Percentiles rank a stretch among this genome's conserved stretches.
phyloP scores from a whole-genome alignment of 1,284 basidiomycete genomes.

The Hypsizygus ulmarius region DNA sequence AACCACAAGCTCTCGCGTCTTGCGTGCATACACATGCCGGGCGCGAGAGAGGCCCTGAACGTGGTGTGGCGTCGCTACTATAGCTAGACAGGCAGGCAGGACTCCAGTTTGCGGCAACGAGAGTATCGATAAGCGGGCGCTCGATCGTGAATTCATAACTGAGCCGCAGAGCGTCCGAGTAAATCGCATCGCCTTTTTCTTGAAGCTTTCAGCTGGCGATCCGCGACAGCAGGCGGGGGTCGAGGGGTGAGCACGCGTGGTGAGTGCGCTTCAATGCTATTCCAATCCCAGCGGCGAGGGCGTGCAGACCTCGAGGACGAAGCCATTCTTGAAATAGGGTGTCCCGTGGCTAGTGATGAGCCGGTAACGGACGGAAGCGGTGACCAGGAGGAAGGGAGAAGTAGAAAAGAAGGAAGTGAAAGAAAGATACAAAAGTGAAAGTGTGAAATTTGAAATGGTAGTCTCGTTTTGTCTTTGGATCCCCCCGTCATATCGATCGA shows the following conservation, averaged over 20 bases:
- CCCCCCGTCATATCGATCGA: constrained; percentile 1
- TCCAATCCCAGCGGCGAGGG: constrained; percentile 4
- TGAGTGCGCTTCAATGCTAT: too few relatives aligned
- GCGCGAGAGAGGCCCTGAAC: too few relatives aligned
- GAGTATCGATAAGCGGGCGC: not conserved
- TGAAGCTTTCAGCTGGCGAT: constrained; percentile 9
- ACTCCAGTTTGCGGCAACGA: too few relatives aligned
- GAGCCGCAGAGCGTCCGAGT: not conserved
- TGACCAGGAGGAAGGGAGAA: constrained; percentile 2
- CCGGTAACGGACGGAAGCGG: not conserved
- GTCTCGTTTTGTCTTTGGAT: not conserved
- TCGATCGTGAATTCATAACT: not conserved
- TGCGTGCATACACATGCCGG: too few relatives aligned
- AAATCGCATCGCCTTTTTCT: not conserved
- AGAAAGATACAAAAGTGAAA: not conserved
- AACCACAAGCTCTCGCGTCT: too few relatives aligned
- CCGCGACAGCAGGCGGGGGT: not conserved
- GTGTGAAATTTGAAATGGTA: too few relatives aligned
- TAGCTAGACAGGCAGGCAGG: too few relatives aligned
- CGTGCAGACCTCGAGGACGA: too few relatives aligned
- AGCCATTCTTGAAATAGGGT: too few relatives aligned
- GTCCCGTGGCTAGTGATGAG: not conserved
- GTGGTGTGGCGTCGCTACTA: too few relatives aligned
- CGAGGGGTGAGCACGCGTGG: not conserved
- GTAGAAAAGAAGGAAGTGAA: not conserved